These are phyloP conservation scores for Trifolium pratense DNA, from an alignment of 306 rosid genomes.

Conservation along the genomic window DNA sequence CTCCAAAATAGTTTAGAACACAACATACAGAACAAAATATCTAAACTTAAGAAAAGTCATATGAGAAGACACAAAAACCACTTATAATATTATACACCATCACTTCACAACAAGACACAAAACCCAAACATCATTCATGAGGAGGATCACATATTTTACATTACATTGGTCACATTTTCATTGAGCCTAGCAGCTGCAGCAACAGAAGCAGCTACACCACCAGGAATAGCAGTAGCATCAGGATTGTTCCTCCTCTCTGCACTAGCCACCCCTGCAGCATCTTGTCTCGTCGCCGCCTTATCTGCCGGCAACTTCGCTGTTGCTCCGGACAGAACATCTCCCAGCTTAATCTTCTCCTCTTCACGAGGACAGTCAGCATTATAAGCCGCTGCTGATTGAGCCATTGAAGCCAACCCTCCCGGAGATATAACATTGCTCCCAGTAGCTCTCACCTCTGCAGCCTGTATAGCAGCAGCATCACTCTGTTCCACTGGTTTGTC, in stretches of 20 bases:
- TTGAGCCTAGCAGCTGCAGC: conserved; percentile 73
- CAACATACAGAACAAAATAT: too few relatives aligned
- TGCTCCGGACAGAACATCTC: conserved; percentile 59
- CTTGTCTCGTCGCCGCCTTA: conserved; percentile 59
- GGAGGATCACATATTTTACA: neutral
- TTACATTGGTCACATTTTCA: conserved; percentile 37
- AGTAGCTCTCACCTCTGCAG: conserved; percentile 72
- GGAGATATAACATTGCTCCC: conserved; percentile 55
- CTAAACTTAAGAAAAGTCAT: too few relatives aligned
- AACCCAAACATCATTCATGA: neutral
- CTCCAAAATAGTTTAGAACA: too few relatives aligned
- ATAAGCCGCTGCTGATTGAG: conserved; percentile 65
- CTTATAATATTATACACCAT: neutral
- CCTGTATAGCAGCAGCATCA: conserved; percentile 73
- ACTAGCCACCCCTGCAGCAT: conserved; percentile 63
- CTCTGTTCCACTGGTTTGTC: conserved; percentile 62
- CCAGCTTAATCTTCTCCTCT: conserved; percentile 62
- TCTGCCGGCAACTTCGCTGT: conserved; percentile 55
- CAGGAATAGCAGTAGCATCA: conserved; percentile 42
- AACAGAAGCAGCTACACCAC: conserved; percentile 77
- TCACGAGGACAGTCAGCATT: conserved; percentile 47
- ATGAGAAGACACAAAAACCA: neutral
- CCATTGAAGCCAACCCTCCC: conserved; percentile 60
- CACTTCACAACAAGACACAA: neutral
- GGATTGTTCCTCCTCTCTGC: conserved; percentile 75